phyloP scores from a whole-genome alignment of 805 yeast species.

The Huiozyma sinensis region DNA sequence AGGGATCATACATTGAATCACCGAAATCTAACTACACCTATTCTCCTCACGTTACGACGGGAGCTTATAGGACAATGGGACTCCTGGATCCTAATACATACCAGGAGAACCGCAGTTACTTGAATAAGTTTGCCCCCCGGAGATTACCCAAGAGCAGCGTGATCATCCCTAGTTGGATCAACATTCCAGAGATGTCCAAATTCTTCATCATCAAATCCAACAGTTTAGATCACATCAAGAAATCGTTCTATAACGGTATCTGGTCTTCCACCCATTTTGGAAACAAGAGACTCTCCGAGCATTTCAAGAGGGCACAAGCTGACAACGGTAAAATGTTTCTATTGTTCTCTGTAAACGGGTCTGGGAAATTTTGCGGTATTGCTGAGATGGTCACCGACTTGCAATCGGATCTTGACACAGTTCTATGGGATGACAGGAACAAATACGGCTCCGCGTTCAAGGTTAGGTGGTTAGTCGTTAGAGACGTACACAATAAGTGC shows the following conservation, averaged over 20 bases:
- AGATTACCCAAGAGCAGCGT: slow-evolving; percentile 5
- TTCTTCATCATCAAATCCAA: slow-evolving; percentile 48
- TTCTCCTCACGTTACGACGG: too few relatives aligned
- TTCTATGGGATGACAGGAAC: slow-evolving; percentile 35
- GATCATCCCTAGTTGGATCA: slow-evolving; percentile 19
- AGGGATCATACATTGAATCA: neutral
- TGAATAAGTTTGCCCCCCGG: neutral
- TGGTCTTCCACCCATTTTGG: slow-evolving; percentile 57
- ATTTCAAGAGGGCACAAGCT: slow-evolving; percentile 21
- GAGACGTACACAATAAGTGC: slow-evolving; percentile 39
- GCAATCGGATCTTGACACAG: slow-evolving; percentile 24
- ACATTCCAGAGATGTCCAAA: slow-evolving; percentile 26
- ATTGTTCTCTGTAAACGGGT: slow-evolving; percentile 48
- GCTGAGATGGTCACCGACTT: slow-evolving; percentile 39
- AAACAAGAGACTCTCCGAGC: slow-evolving; percentile 39
- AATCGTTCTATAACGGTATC: slow-evolving; percentile 38
- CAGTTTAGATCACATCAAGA: slow-evolving; percentile 37
- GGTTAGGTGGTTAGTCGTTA: slow-evolving; percentile 42
- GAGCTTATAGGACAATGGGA: neutral
- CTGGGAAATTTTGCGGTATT: slow-evolving; percentile 49
- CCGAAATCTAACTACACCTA: neutral
- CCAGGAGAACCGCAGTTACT: neutral
- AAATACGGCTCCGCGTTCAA: slow-evolving; percentile 45
- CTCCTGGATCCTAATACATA: neutral
- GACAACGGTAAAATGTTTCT: slow-evolving; percentile 32